These are phyloP conservation scores for Anacardium occidentale DNA, from an alignment of 345 rosid genomes.

Conservation along the genomic window DNA sequence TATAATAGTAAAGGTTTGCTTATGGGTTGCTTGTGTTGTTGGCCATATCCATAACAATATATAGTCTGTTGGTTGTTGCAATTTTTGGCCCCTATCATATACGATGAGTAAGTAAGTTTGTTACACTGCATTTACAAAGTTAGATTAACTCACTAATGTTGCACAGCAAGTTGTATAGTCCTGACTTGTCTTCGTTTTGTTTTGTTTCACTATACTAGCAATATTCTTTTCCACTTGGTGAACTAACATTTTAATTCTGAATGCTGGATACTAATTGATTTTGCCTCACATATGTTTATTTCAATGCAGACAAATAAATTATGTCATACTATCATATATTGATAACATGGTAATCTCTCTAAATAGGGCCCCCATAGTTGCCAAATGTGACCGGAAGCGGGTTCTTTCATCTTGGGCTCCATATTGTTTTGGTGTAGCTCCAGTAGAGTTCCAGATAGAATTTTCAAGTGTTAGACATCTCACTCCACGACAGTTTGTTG, in stretches of 20 bases:
- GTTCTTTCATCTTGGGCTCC: conserved; percentile 83
- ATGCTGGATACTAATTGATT: background rate
- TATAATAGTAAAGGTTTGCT: too few species aligned
- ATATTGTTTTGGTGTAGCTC: conserved; percentile 60
- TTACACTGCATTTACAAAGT: too few species aligned
- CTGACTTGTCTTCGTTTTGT: too few species aligned
- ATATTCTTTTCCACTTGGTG: background rate
- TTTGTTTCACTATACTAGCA: too few species aligned
- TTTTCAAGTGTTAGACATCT: conserved; percentile 84
- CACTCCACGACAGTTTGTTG: conserved; percentile 79
- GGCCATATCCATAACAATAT: too few species aligned
- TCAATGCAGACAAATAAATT: background rate
- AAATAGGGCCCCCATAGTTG: conserved; percentile 77
- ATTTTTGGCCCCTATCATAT: too few species aligned
- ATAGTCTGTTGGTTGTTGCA: too few species aligned
- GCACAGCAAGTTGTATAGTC: too few species aligned
- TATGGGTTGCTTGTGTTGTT: too few species aligned
- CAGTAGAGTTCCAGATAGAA: conserved; percentile 62
- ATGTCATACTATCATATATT: background rate
- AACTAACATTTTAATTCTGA: background rate
- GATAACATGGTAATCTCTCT: conserved; percentile 17
- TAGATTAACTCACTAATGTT: too few species aligned
- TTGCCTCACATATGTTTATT: background rate
- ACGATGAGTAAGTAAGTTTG: too few species aligned
- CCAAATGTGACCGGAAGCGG: conserved; percentile 80